phyloP scores from a whole-genome alignment of 129 eudicot genomes.

The Flaveria bidentis region DNA sequence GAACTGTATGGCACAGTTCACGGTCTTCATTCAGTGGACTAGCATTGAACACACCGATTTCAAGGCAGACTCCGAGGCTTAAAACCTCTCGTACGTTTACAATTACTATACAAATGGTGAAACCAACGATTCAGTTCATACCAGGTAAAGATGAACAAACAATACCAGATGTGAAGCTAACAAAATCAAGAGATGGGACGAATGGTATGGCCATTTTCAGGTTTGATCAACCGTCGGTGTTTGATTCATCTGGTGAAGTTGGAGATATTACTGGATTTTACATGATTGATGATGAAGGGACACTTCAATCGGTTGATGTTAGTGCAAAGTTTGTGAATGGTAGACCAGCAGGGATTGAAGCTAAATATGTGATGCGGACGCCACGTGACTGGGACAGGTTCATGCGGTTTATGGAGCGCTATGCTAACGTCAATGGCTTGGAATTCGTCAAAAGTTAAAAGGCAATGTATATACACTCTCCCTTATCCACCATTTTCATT shows the following conservation, averaged over 20 bases:
- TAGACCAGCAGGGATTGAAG: slow-evolving; percentile 89
- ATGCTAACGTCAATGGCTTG: slow-evolving; percentile 83
- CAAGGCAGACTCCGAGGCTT: slow-evolving; percentile 27
- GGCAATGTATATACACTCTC: slow-evolving; percentile 43
- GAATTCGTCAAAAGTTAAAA: slow-evolving; percentile 81
- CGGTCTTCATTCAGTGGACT: slow-evolving; percentile 69
- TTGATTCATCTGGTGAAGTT: slow-evolving; percentile 91
- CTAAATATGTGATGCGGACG: slow-evolving; percentile 85
- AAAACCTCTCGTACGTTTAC: slow-evolving; percentile 39
- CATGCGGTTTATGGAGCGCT: slow-evolving; percentile 99
- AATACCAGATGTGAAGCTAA: slow-evolving; percentile 83
- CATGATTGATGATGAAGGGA: slow-evolving; percentile 98
- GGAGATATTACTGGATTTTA: slow-evolving; percentile 96
- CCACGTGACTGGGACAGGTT: slow-evolving; percentile 97
- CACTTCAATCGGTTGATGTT: slow-evolving; percentile 74
- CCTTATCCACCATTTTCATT: background rate
- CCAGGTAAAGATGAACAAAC: slow-evolving; percentile 96
- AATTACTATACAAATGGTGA: slow-evolving; percentile 55
- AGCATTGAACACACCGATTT: slow-evolving; percentile 36
- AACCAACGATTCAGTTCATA: slow-evolving; percentile 87
- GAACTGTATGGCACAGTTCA: slow-evolving; percentile 44
- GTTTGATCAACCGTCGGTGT: slow-evolving; percentile 91
- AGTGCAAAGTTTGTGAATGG: slow-evolving; percentile 85
- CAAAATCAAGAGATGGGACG: slow-evolving; percentile 89
- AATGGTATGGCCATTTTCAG: slow-evolving; percentile 87